Evolutionary conservation across 768 basidiomycete species (phyloP), one percentile per base, ranked within the genome.

Genomic region (Strobilomyces confusus): DNA sequence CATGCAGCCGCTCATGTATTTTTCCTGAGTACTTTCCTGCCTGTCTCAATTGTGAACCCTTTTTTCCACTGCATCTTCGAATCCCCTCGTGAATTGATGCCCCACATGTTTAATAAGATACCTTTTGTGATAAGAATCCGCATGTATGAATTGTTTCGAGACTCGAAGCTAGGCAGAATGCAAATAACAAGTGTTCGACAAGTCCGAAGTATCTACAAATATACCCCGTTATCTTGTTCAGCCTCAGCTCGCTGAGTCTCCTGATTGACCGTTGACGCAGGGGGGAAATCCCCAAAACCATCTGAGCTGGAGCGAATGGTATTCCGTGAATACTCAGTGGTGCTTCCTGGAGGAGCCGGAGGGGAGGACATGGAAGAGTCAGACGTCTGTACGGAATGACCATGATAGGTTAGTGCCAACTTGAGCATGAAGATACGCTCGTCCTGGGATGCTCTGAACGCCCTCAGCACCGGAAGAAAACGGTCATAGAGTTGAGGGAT

Each of bases 381-480:
- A 26, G 53, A 44, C 45, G 49, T 25, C 22, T 47, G 49, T 9
- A 75, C 73, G 63, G 59, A 56, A 12, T 83, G 68, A 2, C 86
- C 86, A 59, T 86, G 87, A 62, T 84, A 78, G 19, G 72, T 69
- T 50, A 90, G 69, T 8, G 84, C 87, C 61, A 84, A 71, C 66
- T 78, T 81, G 48, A 90, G 75, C 48, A 91, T 88, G 25, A 71
- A 70, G 53, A 90, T 80, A 20, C 89, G 77, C 62, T 92, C 90
- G 62, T 86, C 80, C 69, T 92, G 90, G 9, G 89, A 88, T 8
- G 79, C 85, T 57, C 90, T 92, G 61, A 25, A 57, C 29, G 52
- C 26, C 13, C 44, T 67, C 48, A 61, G 61, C 36, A n/a, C 43
- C 36, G 25, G 48, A 41, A 30, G 46, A 54, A 53, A 42, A 42